Conservation (phyloP, 2,329 filamentous ascomycete genomes). For the Biscogniauxia sp. region DNA sequence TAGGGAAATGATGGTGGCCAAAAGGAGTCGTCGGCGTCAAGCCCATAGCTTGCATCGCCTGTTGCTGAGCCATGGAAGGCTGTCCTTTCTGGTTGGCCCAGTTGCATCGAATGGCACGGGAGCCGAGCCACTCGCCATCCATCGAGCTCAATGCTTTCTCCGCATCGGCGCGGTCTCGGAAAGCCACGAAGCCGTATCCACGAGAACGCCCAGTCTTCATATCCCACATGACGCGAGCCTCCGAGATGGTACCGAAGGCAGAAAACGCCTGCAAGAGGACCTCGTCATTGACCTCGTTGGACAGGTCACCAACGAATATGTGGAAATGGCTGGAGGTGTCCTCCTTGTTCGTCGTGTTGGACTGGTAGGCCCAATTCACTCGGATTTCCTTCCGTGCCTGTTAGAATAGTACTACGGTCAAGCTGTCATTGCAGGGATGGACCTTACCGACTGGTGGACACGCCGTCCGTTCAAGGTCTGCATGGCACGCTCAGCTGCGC, state of each 20-base stretch:
- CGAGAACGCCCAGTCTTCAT: slow-evolving; percentile 99
- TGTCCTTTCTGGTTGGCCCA: slow-evolving; percentile 99
- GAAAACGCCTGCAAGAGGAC: slow-evolving; percentile 91
- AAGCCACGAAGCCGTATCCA: slow-evolving; percentile 94
- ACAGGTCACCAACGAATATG: slow-evolving; percentile 96
- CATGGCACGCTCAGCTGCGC: slow-evolving; percentile 95
- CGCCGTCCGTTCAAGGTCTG: slow-evolving; percentile 91
- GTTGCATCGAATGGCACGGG: slow-evolving; percentile 97
- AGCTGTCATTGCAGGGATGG: not conserved
- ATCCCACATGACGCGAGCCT: slow-evolving; percentile 99
- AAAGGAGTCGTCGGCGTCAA: slow-evolving; percentile 97
- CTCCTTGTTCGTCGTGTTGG: slow-evolving; percentile 90
- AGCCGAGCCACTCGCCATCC: slow-evolving; percentile 99
- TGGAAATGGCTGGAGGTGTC: slow-evolving; percentile 98
- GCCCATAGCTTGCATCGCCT: slow-evolving; percentile 95
- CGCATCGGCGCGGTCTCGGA: slow-evolving; percentile 88
- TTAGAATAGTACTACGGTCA: slow-evolving; percentile 5
- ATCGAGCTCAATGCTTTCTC: slow-evolving; percentile 96
- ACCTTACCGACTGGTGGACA: slow-evolving; percentile 87
- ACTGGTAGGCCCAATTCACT: slow-evolving; percentile 99
- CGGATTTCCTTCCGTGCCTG: slow-evolving; percentile 76
- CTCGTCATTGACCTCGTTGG: slow-evolving; percentile 98
- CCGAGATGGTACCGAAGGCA: slow-evolving; percentile 91
- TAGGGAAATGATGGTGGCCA: slow-evolving; percentile 96
- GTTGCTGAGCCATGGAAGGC: slow-evolving; percentile 95